These are phyloP conservation scores for Cercospora sp. DNA, from an alignment of 2,329 filamentous ascomycete species.

Conservation along the genomic window DNA sequence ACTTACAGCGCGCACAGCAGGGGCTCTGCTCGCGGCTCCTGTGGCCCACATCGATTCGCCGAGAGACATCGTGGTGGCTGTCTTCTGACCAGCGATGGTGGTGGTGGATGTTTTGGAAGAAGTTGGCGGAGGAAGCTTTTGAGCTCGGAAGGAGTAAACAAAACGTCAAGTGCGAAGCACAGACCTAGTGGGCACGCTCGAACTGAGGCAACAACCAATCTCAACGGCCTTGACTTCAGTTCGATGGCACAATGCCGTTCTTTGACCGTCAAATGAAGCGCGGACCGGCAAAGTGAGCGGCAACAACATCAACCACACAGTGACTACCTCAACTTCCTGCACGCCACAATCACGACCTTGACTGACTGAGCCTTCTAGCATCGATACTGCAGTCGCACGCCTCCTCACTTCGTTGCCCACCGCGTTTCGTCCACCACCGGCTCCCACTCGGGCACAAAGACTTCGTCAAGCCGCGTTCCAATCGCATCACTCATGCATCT, in stretches of 20 bases:
- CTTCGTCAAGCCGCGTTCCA: conserved; percentile 6
- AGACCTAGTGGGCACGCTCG: neutral
- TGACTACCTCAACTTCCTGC: neutral
- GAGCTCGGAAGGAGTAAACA: neutral
- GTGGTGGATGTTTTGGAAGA: neutral
- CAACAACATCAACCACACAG: neutral
- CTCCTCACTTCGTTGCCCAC: neutral
- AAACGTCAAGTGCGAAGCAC: neutral
- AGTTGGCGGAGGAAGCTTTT: neutral
- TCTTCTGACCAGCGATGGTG: neutral
- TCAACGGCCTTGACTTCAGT: neutral
- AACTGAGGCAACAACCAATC: neutral
- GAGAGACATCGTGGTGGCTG: neutral
- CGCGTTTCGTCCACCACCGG: neutral
- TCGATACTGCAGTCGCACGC: neutral
- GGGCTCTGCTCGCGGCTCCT: neutral
- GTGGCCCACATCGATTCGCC: neutral
- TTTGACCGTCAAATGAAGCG: neutral
- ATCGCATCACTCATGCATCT: conserved; percentile 10
- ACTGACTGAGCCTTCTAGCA: neutral
- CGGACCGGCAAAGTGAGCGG: neutral
- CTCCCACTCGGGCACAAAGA: conserved; percentile 13
- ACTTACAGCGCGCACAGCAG: neutral
- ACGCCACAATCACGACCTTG: neutral
- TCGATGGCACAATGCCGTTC: neutral